A percentile compares a stretch with the other conserved stretches of the same genome.
Conservation (phyloP, 1,139 yeast species). For the Geotrichum reessii region DNA sequence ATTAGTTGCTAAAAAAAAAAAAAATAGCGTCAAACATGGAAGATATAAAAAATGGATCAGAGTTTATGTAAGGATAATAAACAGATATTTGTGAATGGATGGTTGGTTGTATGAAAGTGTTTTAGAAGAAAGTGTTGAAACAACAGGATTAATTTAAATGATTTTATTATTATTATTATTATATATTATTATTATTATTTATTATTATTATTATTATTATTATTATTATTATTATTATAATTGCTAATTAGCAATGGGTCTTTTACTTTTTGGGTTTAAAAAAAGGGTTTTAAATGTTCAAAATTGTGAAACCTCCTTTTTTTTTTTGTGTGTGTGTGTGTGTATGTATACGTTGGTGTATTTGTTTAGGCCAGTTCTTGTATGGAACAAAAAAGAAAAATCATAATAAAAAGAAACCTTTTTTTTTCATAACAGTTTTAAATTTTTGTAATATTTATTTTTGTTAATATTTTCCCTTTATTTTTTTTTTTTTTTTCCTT, state of each 20-base stretch:
- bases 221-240: background rate
- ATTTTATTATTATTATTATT: no score
- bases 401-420: background rate
- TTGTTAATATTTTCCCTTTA: background rate
- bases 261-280: background rate
- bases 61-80: no score
- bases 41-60: no score
- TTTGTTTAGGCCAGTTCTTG: background rate
- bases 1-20: no score
- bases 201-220: background rate
- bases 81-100: no score
- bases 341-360: no score
- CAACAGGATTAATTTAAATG: background rate
- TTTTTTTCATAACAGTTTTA: constrained; percentile 4
- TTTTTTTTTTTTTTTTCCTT: background rate
- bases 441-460: background rate
- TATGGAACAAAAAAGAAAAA: background rate
- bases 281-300: background rate
- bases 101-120: no score
- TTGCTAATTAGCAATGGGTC: no score
- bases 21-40: no score
- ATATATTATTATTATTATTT: no score
- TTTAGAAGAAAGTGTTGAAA: no score
- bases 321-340: background rate
- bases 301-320: background rate